phyloP scores from a whole-genome alignment of 371 early-diverging fungal species.

The Syncephalastrum racemosum region DNA sequence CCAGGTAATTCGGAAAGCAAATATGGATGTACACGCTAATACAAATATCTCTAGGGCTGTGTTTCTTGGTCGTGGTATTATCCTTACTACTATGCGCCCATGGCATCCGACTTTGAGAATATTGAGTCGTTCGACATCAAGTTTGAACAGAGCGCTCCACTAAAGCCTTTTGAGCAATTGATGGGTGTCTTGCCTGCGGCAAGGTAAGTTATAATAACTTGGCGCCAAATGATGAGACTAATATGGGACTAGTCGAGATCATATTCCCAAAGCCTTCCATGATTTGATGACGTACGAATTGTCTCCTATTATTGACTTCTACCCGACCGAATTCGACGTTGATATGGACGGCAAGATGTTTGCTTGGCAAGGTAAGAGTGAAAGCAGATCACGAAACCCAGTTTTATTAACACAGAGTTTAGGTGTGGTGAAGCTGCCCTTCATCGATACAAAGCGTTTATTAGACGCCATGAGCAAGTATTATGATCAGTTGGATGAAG shows the following conservation, averaged over 20 bases:
- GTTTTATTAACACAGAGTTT: conserved; percentile 5
- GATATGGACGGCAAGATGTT: conserved; percentile 98
- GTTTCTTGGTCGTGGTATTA: conserved; percentile 99
- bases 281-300: conserved; percentile 83
- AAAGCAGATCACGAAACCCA: no score
- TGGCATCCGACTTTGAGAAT: conserved; percentile 88
- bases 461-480: conserved; percentile 74
- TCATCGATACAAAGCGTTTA: conserved; percentile 85
- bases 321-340: conserved; percentile 88
- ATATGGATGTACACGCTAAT: neutral
- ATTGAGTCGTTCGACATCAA: conserved; percentile 69
- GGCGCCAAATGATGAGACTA: neutral
- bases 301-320: conserved; percentile 91
- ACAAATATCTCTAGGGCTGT: conserved; percentile 52
- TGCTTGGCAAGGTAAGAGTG: conserved; percentile 87
- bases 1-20: conserved; percentile 42
- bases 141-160: conserved; percentile 85
- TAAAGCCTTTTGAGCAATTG: conserved; percentile 96
- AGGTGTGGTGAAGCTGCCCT: conserved; percentile 92
- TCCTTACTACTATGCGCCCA: conserved; percentile 98
- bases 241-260: conserved; percentile 53
- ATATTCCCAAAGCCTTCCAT: conserved; percentile 83
- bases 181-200: conserved; percentile 98
- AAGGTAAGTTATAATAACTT: conserved; percentile 29
- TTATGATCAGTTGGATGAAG: conserved; percentile 70